Percentiles rank a stretch among this genome's conserved stretches.
Conservation (phyloP, 2,329 filamentous ascomycete genomes). For the Drechslerella stenobrocha region DNA sequence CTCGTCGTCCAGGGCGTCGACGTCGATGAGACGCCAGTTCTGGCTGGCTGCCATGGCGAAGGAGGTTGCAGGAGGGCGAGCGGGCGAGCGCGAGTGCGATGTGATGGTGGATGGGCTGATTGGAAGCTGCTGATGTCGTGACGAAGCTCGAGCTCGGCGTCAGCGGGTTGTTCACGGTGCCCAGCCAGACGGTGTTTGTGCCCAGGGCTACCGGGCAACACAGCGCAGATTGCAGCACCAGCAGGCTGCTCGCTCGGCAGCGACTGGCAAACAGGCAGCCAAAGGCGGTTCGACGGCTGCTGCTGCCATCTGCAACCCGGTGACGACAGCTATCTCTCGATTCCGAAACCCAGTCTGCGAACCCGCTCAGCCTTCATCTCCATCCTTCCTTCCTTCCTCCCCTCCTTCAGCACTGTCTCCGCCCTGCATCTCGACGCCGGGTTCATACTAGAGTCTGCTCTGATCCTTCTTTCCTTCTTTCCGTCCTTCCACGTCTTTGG, state of each 20-base stretch:
- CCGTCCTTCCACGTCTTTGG: slow-evolving; percentile 2
- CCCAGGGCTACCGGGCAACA: slow-evolving; percentile 24
- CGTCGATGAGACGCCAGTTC: slow-evolving; percentile 53
- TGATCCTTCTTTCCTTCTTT: no score
- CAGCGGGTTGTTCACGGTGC: no score
- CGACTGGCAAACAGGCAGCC: background rate
- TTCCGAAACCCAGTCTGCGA: background rate
- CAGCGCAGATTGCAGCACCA: slow-evolving; percentile 45
- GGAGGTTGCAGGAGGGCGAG: background rate
- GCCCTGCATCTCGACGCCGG: no score
- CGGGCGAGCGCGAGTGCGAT: background rate
- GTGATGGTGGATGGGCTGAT: slow-evolving; percentile 5
- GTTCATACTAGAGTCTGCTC: no score
- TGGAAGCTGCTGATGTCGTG: slow-evolving; percentile 13
- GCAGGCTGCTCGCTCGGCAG: background rate
- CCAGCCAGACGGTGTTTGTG: slow-evolving; percentile 18
- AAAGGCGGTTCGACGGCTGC: background rate
- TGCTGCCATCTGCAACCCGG: slow-evolving; percentile 1
- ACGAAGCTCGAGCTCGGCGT: slow-evolving; percentile 1
- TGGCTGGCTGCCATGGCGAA: slow-evolving; percentile 37
- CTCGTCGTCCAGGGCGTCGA: slow-evolving; percentile 53
- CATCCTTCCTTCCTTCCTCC: background rate
- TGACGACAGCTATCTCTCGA: background rate
- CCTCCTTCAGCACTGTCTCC: no score
- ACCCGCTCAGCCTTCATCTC: background rate